Percentiles rank a stretch among this genome's conserved stretches.
These are phyloP conservation scores for Hemisphaericaspora xylofermentans DNA, from an alignment of 1,139 yeast species.

Conservation along the genomic window DNA sequence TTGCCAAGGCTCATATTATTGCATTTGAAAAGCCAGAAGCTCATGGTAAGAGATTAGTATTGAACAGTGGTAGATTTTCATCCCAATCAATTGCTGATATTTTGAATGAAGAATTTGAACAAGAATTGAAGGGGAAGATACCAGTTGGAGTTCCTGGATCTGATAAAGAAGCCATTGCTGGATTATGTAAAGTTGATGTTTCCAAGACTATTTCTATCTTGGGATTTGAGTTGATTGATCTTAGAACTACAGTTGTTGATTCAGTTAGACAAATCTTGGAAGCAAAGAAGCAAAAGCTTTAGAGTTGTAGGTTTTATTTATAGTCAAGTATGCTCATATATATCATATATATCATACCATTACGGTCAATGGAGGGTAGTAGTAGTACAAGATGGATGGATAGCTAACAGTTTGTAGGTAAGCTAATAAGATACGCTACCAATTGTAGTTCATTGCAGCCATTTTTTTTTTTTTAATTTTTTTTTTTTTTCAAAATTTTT, in stretches of 20 bases:
- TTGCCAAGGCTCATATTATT: constrained; percentile 48
- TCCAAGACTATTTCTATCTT: constrained; percentile 32
- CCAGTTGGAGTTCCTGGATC: constrained; percentile 44
- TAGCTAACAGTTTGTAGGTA: too few species aligned
- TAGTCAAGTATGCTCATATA: too few species aligned
- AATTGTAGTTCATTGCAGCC: too few species aligned
- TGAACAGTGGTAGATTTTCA: constrained; percentile 16
- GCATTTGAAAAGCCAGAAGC: constrained; percentile 32
- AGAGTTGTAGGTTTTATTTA: background rate
- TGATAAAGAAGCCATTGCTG: constrained; percentile 24
- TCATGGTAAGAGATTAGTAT: constrained; percentile 16
- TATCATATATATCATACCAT: too few species aligned
- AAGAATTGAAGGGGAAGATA: constrained; percentile 26
- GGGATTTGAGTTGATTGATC: constrained; percentile 36
- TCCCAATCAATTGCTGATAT: constrained; percentile 26
- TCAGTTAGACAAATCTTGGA: constrained; percentile 43
- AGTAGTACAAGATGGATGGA: too few species aligned
- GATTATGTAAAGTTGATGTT: constrained; percentile 30
- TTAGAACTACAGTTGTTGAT: constrained; percentile 42
- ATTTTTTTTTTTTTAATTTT: background rate
- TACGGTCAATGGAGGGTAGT: too few species aligned
- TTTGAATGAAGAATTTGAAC: constrained; percentile 18
- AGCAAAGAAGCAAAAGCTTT: constrained; percentile 10
- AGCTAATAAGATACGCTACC: background rate
- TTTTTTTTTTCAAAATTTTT: background rate